Conservation (phyloP, 441 rosid genomes). For the Melastoma candidum region DNA sequence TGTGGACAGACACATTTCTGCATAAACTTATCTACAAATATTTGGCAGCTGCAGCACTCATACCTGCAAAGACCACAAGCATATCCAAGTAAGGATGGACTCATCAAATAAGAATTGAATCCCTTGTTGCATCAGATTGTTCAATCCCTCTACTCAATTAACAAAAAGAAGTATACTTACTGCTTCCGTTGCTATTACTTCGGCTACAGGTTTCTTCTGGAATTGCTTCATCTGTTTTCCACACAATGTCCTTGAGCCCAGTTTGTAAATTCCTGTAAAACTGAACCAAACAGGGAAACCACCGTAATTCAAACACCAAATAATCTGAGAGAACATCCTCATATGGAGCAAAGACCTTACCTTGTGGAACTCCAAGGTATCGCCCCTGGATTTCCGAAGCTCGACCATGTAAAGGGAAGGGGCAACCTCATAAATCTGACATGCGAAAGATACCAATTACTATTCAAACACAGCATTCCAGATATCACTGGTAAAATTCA, state of each 20-base stretch:
- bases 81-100: no score
- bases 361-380: conserved; percentile 98
- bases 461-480: background rate
- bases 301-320: background rate
- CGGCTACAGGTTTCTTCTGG: conserved; percentile 30
- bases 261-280: conserved; percentile 79
- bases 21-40: no score
- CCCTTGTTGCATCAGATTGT: no score
- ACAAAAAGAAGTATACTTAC: no score
- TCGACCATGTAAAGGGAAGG: conserved; percentile 98
- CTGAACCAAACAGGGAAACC: conserved; percentile 27
- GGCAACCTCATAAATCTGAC: conserved; percentile 92
- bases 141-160: no score
- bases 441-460: background rate
- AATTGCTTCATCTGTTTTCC: conserved; percentile 69
- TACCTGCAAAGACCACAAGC: no score
- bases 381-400: conserved; percentile 92
- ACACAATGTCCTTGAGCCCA: conserved; percentile 90
- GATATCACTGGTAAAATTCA: background rate
- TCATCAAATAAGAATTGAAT: no score
- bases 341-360: conserved; percentile 21
- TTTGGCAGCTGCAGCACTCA: no score
- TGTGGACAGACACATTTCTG: no score
- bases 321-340: background rate
- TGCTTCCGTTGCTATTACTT: no score